These are phyloP conservation scores for Backusella morwellensis DNA, from an alignment of 192 early-diverging fungal species.

Conservation along the genomic window DNA sequence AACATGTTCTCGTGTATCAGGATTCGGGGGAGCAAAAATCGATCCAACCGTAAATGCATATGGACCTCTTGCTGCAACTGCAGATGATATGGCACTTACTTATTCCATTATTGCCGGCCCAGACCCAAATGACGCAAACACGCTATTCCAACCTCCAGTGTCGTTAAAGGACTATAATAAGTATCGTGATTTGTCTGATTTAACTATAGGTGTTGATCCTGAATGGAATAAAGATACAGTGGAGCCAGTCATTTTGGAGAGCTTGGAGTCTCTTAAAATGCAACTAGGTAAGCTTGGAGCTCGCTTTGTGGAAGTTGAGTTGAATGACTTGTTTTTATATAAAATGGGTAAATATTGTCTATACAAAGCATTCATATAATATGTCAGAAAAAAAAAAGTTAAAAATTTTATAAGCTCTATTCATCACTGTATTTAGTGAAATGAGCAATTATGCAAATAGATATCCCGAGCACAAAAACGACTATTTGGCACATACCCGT, in stretches of 20 bases:
- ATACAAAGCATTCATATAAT: background rate
- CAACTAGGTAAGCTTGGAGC: background rate
- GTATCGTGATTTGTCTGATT: conserved; percentile 1
- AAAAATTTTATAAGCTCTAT: conserved; percentile 43
- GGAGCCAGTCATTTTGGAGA: conserved; percentile 1
- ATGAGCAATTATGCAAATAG: conserved; percentile 39
- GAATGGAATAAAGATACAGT: background rate
- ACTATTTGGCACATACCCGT: conserved; percentile 46
- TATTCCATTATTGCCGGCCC: conserved; percentile 62
- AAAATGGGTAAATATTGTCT: background rate
- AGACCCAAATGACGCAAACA: conserved; percentile 45
- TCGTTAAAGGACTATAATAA: background rate
- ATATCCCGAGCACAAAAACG: conserved; percentile 10
- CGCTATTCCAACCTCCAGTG: conserved; percentile 46
- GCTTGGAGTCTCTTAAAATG: background rate
- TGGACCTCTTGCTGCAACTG: conserved; percentile 71
- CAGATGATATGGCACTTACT: conserved; percentile 63
- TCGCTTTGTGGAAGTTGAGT: conserved; percentile 5
- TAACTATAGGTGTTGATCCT: background rate
- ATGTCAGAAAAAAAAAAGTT: background rate
- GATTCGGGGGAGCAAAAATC: conserved; percentile 49
- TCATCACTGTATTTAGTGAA: conserved; percentile 61
- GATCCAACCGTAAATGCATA: conserved; percentile 54
- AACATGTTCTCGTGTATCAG: conserved; percentile 61
- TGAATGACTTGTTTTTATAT: background rate